phyloP scores from a whole-genome alignment of 441 rosid species.

The Lepidium campestre region DNA sequence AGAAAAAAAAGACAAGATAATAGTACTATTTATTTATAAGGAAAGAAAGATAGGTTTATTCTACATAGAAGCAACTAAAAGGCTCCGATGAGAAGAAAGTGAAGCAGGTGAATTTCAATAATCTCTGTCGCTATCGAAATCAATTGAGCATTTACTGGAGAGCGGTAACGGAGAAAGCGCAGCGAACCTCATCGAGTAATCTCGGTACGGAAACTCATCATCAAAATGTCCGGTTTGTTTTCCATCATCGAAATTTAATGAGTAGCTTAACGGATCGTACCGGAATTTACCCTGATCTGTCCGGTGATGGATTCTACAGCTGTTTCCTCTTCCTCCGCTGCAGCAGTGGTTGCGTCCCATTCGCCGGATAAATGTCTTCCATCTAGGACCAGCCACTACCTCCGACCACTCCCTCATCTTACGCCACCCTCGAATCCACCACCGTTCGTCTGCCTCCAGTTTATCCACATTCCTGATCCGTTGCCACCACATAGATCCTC shows the following conservation, averaged over 20 bases:
- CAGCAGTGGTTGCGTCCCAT: slow-evolving; percentile 23
- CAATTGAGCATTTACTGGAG: slow-evolving; percentile 39
- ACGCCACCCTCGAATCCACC: slow-evolving; percentile 61
- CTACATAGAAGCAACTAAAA: no score
- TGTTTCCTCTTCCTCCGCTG: background rate
- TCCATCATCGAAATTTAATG: slow-evolving; percentile 68
- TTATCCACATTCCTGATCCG: slow-evolving; percentile 22
- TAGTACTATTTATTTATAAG: no score
- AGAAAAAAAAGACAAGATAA: no score
- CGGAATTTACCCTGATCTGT: slow-evolving; percentile 27
- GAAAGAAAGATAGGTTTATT: no score
- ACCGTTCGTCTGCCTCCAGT: slow-evolving; percentile 12
- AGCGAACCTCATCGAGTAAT: slow-evolving; percentile 56
- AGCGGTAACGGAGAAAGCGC: slow-evolving; percentile 32
- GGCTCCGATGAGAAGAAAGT: no score
- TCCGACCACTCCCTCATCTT: slow-evolving; percentile 55
- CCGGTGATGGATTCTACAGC: background rate
- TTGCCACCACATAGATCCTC: slow-evolving; percentile 42
- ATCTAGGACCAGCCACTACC: slow-evolving; percentile 40
- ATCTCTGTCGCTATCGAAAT: slow-evolving; percentile 28
- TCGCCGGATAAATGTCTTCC: slow-evolving; percentile 52
- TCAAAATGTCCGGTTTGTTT: slow-evolving; percentile 27
- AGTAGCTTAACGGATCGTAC: slow-evolving; percentile 53
- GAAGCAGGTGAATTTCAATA: background rate
- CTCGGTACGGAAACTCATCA: slow-evolving; percentile 35